Evolutionary conservation across 371 early-diverging fungal species (phyloP), one percentile per base, ranked within the genome.

Genomic region (Lichtheimia corymbifera): DNA sequence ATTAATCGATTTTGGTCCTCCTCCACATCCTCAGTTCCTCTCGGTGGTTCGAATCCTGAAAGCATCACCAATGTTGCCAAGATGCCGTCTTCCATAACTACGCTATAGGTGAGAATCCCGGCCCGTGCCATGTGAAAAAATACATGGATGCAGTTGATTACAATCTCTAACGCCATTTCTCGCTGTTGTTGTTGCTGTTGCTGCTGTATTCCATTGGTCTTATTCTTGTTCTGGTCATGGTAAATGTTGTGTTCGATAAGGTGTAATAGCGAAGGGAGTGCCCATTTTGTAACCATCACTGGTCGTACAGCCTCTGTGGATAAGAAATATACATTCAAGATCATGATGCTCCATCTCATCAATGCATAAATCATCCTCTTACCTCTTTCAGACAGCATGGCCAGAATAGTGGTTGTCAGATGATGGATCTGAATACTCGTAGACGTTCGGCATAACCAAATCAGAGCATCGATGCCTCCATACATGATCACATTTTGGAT

Each of bases 401-500:
- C 83, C 45, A 87, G 63, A 27, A 82, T 76, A 2, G 79, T 74
- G 0, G 88, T 84, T 0, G 80, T 73, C 11, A 80, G 66, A 18
- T 82, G 78, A 63, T 84, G 85, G 0, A 87, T 63, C 22, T 83
- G 77, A 5, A 59, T 65, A 35, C 72, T 75, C 44, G 72, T 80
- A 5, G 69, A 73, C 13, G 79, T 60, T 20, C 74, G 66, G 64
- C 84, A 84, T 1, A 87, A 64, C 73, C 84, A 87, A 5, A 87
- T 70, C 27, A 84, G 61, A 6, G 86, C 85, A 70, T 87, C 88
- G 18, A 87, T 63, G 14, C 88, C 85, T 2, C 88, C 88, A 59
- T 87, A 72, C 25, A 67, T 80, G 4, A 85, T 67, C 50, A 87
- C 71, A 57, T 74, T 77, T 40, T 78, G 76, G 5, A 85, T 56